Evolutionary conservation across 1,139 yeast species (phyloP), one percentile per base, ranked within the genome.

Genomic region (Protomyces macrosporus): DNA sequence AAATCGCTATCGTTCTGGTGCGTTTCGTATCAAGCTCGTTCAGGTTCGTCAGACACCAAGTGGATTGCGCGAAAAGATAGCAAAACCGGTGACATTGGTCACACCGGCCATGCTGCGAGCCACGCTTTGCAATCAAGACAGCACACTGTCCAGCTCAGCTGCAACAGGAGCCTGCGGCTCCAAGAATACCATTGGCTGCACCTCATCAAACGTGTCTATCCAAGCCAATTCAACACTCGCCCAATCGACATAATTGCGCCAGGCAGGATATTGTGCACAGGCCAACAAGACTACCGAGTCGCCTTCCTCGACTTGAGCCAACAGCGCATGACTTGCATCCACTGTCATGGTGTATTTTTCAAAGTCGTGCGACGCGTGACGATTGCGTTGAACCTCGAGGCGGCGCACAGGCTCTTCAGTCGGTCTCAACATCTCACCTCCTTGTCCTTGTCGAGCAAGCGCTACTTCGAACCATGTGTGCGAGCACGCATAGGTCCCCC

Each of bases 381-480:
- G 10, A 33, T 58, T 58, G n/a, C 56, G 42, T 23, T 58, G 62
- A 36, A 58, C n/a, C 45, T 58, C 62, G 12, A 42, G 35, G n/a
- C 42, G 40, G 12, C 23, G 40, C 42, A 37, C 10, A 3, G n/a
- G 10, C n/a, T 37, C 42, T 37, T n/a, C 42, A 2, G 42, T n/a
- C 42, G 42, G 42, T n/a, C 37, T 40, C 32, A 14, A 30, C n/a
- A 7, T 12, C 14, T 9, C 12, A 4, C 30, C 58, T 33, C 23
- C 10, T 10, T 12, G 23, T 45, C 3, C 51, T 36, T 42, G 30
- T 3, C 32, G n/a, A 6, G 54, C 12, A 10, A 35, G 23, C 3
- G 32, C 52, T 34, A 52, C 62, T 39, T 58, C 62, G 39, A 50
- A 53, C 62, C 62, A 58, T 10, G 62, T 58, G 33, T 37, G 53